Conservation (phyloP, 371 early-diverging fungal genomes). For the Dichotomocladium elegans region DNA sequence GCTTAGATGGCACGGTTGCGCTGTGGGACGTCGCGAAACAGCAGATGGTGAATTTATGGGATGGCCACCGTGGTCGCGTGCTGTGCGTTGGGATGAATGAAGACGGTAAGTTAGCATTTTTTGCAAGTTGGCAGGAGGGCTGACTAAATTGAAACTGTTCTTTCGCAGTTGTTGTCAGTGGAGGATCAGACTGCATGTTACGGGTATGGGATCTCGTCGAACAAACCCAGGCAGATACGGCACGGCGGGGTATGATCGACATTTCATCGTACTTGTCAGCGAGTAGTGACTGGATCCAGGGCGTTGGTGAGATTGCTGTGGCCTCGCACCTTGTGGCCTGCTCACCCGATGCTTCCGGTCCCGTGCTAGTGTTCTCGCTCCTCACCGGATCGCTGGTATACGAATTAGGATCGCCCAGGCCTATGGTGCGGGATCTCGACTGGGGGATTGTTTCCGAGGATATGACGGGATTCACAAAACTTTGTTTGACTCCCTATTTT, state of each 20-base stretch:
- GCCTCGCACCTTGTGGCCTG: slow-evolving; percentile 51
- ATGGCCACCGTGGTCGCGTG: slow-evolving; percentile 51
- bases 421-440: not conserved
- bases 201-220: slow-evolving; percentile 53
- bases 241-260: slow-evolving; percentile 42
- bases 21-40: slow-evolving; percentile 44
- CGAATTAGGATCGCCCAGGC: slow-evolving; percentile 10
- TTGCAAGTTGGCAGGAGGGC: not conserved
- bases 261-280: slow-evolving; percentile 37
- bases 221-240: not conserved
- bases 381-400: slow-evolving; percentile 52
- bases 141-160: not conserved
- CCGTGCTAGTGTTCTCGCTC: slow-evolving; percentile 51
- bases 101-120: slow-evolving; percentile 23
- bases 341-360: slow-evolving; percentile 51
- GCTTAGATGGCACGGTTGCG: slow-evolving; percentile 50
- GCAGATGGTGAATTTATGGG: slow-evolving; percentile 37
- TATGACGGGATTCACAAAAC: slow-evolving; percentile 31
- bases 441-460: slow-evolving; percentile 10
- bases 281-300: slow-evolving; percentile 49
- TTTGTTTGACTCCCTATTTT: slow-evolving; percentile 55
- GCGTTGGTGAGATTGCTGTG: slow-evolving; percentile 51
- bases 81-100: slow-evolving; percentile 55
- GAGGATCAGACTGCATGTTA: slow-evolving; percentile 51
- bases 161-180: slow-evolving; percentile 49